phyloP scores from a whole-genome alignment of 805 yeast species.

The Starmerella floris region DNA sequence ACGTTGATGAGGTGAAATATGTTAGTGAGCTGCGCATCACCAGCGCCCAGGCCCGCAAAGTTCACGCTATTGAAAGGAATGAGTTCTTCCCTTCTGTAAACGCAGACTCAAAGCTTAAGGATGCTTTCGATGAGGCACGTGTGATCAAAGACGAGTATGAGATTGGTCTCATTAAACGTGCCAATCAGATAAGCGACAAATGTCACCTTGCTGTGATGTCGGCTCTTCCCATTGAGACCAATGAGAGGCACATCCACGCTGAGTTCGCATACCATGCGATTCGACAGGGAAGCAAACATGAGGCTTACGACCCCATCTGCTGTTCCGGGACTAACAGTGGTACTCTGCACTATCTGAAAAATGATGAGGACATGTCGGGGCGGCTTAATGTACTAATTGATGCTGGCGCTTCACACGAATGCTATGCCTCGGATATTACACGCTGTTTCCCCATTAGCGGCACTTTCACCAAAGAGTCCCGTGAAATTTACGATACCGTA shows the following conservation, averaged over 20 bases:
- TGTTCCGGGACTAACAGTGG: conserved; percentile 88
- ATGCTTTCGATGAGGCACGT: conserved; percentile 79
- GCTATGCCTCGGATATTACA: conserved; percentile 88
- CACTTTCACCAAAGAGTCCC: conserved; percentile 76
- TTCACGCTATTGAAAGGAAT: conserved; percentile 16
- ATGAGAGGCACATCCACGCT: conserved; percentile 89
- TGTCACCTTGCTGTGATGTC: conserved; percentile 88
- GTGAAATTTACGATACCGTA: conserved; percentile 68
- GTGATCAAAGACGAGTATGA: conserved; percentile 75
- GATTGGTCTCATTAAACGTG: conserved; percentile 59
- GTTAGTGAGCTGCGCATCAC: conserved; percentile 36
- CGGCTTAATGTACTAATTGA: conserved; percentile 68
- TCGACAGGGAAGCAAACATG: conserved; percentile 82
- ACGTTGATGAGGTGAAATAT: conserved; percentile 71
- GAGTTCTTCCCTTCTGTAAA: conserved; percentile 10
- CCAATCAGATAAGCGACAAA: conserved; percentile 72
- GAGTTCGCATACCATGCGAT: conserved; percentile 87
- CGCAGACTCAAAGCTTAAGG: conserved; percentile 24
- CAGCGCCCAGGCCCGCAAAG: neutral
- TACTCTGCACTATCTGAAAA: conserved; percentile 77
- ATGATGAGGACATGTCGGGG: conserved; percentile 48
- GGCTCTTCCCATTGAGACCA: conserved; percentile 70
- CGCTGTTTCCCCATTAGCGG: conserved; percentile 90
- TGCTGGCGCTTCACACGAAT: conserved; percentile 96
- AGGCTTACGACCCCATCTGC: conserved; percentile 90